Conservation (phyloP, 257 asterid species). For the Forsythia viridissima region DNA sequence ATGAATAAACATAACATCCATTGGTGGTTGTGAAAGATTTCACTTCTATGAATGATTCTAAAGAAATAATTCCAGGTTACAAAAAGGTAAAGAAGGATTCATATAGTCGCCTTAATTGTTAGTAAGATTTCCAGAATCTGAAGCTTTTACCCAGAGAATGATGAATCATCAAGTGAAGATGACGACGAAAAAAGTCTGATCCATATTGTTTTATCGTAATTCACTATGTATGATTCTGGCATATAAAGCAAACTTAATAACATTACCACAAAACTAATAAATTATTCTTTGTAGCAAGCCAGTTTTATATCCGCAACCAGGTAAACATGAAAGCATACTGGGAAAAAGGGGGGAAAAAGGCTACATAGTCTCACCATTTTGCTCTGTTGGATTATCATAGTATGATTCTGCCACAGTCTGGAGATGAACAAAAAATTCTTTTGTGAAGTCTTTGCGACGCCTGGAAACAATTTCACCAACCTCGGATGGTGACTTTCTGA, state of each 20-base stretch:
- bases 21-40: background rate
- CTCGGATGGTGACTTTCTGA: conserved; percentile 63
- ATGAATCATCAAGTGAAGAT: background rate
- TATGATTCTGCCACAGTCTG: conserved; percentile 78
- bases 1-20: background rate
- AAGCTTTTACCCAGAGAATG: background rate
- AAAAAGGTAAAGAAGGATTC: background rate
- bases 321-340: background rate
- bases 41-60: background rate
- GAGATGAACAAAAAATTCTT: conserved; percentile 85
- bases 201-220: background rate
- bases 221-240: background rate
- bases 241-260: background rate
- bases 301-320: background rate
- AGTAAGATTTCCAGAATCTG: background rate
- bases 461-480: conserved; percentile 72
- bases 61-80: background rate
- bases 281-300: background rate
- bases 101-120: background rate
- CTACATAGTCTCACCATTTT: conserved; percentile 56
- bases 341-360: background rate
- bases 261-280: conserved; percentile 16
- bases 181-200: background rate
- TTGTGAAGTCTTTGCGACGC: conserved; percentile 95
- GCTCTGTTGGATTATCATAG: conserved; percentile 71